Conservation (phyloP, 495 filamentous ascomycete genomes). For the Ramalina intermedia region DNA sequence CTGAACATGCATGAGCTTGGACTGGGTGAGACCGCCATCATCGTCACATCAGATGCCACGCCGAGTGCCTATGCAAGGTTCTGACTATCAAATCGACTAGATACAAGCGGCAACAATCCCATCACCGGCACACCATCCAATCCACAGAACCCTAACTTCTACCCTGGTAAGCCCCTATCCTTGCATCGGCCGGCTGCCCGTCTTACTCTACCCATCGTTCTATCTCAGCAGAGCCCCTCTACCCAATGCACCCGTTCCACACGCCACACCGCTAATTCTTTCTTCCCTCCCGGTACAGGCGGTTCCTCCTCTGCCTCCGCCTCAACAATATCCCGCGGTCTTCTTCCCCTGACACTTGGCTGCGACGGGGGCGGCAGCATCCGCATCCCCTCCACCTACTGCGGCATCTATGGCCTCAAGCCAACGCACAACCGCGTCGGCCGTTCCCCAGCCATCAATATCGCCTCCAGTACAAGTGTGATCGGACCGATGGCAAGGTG, state of each 20-base stretch:
- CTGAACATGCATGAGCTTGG: conserved; percentile 88
- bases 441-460: conserved; percentile 40
- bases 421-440: conserved; percentile 66
- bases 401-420: conserved; percentile 82
- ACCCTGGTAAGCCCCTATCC: conserved; percentile 28
- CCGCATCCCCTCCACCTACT: conserved; percentile 67
- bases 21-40: conserved; percentile 30
- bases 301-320: conserved; percentile 78
- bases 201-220: no score
- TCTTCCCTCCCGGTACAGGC: conserved; percentile 24
- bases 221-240: no score
- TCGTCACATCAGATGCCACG: background rate
- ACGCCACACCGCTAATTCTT: no score
- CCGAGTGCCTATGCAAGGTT: background rate
- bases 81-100: conserved; percentile 22
- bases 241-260: no score
- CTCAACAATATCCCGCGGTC: conserved; percentile 59
- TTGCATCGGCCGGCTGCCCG: no score
- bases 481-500: conserved; percentile 63
- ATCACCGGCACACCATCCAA: conserved; percentile 69
- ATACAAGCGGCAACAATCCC: conserved; percentile 75
- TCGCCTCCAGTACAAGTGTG: conserved; percentile 50
- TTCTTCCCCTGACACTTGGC: conserved; percentile 71
- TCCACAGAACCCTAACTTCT: conserved; percentile 67
- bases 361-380: conserved; percentile 81